phyloP scores from a whole-genome alignment of 2,329 filamentous ascomycete species.

The Aotearoamyces nothofagi region DNA sequence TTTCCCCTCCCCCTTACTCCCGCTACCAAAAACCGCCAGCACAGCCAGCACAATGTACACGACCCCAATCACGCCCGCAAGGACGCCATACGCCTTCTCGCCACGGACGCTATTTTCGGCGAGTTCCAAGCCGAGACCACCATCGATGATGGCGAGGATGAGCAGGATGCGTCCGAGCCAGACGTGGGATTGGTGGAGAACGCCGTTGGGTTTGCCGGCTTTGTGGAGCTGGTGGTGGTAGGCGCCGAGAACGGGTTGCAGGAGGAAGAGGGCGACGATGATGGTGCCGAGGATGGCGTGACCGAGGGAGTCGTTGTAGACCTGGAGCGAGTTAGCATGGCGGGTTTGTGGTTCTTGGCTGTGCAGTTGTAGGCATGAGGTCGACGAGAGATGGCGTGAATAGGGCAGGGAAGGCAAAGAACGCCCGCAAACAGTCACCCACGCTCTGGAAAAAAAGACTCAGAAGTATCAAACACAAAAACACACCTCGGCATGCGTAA shows the following conservation, averaged over 20 bases:
- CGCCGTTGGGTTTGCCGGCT: slow-evolving; percentile 28
- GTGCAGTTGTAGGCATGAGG: too few relatives aligned
- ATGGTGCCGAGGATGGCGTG: slow-evolving; percentile 44
- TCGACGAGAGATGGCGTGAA: too few relatives aligned
- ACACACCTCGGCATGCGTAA: too few relatives aligned
- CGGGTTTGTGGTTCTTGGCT: too few relatives aligned
- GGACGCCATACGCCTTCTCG: slow-evolving; percentile 37
- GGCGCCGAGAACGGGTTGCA: slow-evolving; percentile 42
- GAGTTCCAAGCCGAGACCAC: slow-evolving; percentile 43
- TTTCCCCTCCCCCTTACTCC: too few relatives aligned
- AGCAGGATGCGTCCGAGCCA: slow-evolving; percentile 46
- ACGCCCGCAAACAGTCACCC: too few relatives aligned
- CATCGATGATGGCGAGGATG: slow-evolving; percentile 45
- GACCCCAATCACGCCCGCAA: slow-evolving; percentile 34
- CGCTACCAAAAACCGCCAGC: slow-evolving; percentile 26
- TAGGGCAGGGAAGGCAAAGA: too few relatives aligned
- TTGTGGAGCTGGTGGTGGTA: slow-evolving; percentile 39
- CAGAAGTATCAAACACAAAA: too few relatives aligned
- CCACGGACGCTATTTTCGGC: slow-evolving; percentile 23
- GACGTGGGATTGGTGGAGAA: slow-evolving; percentile 36
- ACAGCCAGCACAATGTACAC: slow-evolving; percentile 25
- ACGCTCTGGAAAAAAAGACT: too few relatives aligned
- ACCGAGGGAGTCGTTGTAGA: slow-evolving; percentile 22
- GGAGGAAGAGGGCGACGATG: slow-evolving; percentile 42
- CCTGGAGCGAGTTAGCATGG: too few relatives aligned